Conservation (phyloP, 179 eudicot genomes). For the Monotropa hypopitys region DNA sequence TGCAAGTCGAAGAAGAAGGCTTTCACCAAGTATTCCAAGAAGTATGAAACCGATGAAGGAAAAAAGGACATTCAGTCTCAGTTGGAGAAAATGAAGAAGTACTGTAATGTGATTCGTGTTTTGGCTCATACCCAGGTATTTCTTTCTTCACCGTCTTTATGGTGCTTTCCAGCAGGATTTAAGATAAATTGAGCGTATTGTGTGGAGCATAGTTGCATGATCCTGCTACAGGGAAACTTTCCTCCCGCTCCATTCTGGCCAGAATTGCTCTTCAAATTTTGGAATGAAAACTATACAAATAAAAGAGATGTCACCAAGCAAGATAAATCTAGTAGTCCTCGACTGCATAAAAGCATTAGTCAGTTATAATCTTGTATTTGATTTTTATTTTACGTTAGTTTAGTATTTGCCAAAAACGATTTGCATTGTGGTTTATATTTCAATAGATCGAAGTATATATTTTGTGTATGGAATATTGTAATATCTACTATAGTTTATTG, state of each 20-base stretch:
- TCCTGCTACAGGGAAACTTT: not conserved
- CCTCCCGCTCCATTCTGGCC: not conserved
- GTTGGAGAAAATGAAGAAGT: conserved; percentile 67
- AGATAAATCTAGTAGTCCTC: no score
- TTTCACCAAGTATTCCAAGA: conserved; percentile 54
- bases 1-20: conserved; percentile 85
- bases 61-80: conserved; percentile 59
- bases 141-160: no score
- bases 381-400: no score
- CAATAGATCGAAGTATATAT: not conserved
- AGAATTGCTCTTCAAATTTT: not conserved
- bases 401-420: not conserved
- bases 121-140: conserved; percentile 72
- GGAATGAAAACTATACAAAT: no score
- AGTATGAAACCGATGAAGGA: conserved; percentile 45
- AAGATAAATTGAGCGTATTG: not conserved
- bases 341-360: no score
- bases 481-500: not conserved
- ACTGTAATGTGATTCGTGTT: conserved; percentile 47
- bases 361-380: no score
- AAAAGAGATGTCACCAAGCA: no score
- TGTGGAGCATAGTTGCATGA: not conserved
- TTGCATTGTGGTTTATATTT: not conserved
- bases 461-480: not conserved
- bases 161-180: not conserved